Conservation (phyloP, 306 rosid genomes). For the Hippophae gyantsensis region DNA sequence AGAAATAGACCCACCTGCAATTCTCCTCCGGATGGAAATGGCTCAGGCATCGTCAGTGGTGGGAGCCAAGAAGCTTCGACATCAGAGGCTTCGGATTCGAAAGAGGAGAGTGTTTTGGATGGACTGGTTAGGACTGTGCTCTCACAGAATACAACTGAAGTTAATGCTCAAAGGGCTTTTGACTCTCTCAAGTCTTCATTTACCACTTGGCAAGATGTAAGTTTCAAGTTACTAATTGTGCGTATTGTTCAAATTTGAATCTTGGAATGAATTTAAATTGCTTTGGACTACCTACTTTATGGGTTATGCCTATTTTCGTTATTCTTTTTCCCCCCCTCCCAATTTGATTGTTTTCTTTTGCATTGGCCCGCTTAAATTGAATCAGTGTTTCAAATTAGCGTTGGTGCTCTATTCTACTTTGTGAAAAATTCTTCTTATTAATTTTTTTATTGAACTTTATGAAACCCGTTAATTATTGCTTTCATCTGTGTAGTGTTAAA, state of each 20-base stretch:
- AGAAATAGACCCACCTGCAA: slow-evolving; percentile 13
- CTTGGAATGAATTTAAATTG: neutral
- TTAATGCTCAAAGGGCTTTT: slow-evolving; percentile 57
- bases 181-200: slow-evolving; percentile 68
- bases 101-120: slow-evolving; percentile 51
- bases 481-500: too few species aligned
- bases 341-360: too few species aligned
- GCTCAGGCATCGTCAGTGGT: slow-evolving; percentile 3
- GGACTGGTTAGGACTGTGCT: slow-evolving; percentile 73
- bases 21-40: neutral
- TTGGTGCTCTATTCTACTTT: too few species aligned
- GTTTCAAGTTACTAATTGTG: neutral
- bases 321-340: too few species aligned
- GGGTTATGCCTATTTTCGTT: neutral
- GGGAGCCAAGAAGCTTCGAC: slow-evolving; percentile 3
- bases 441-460: too few species aligned
- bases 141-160: slow-evolving; percentile 82
- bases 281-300: neutral
- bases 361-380: too few species aligned
- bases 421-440: too few species aligned
- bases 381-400: too few species aligned
- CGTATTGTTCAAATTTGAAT: neutral
- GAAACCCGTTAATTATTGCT: too few species aligned
- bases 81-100: slow-evolving; percentile 15
- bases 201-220: slow-evolving; percentile 48